A percentile compares a stretch with the other conserved stretches of the same genome.
These are phyloP conservation scores for Phytophthora boehmeriae DNA, from an alignment of 352 stramenopile genomes.

Conservation along the genomic window DNA sequence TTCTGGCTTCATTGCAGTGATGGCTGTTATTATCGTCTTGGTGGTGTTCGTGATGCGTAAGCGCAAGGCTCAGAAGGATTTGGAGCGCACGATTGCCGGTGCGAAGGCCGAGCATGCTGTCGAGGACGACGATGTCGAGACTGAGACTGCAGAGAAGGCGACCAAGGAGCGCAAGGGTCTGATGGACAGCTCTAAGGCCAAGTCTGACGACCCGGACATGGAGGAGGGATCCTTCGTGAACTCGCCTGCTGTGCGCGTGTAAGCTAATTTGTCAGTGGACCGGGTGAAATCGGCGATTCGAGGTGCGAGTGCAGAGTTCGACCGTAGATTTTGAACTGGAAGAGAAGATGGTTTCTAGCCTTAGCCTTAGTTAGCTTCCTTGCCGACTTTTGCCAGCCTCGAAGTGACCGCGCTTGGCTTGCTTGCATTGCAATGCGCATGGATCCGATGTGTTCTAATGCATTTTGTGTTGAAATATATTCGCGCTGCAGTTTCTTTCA, in stretches of 20 bases:
- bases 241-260: slow-evolving; percentile 79
- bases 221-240: slow-evolving; percentile 86
- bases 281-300: slow-evolving; percentile 32
- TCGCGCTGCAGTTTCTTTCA: slow-evolving; percentile 26
- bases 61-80: slow-evolving; percentile 78
- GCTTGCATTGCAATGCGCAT: slow-evolving; percentile 27
- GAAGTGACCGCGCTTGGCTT: slow-evolving; percentile 26
- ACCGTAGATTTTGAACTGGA: slow-evolving; percentile 45
- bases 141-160: slow-evolving; percentile 49
- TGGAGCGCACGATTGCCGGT: slow-evolving; percentile 82
- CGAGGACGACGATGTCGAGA: slow-evolving; percentile 66
- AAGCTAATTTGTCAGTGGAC: slow-evolving; percentile 40
- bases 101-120: slow-evolving; percentile 81
- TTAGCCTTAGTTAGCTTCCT: slow-evolving; percentile 35
- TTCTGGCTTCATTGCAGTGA: slow-evolving; percentile 59
- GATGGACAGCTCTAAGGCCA: slow-evolving; percentile 74
- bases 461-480: slow-evolving; percentile 53
- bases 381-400: slow-evolving; percentile 32
- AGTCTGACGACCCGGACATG: slow-evolving; percentile 62
- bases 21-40: slow-evolving; percentile 69
- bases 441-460: slow-evolving; percentile 41
- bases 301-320: slow-evolving; percentile 34
- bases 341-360: slow-evolving; percentile 25
- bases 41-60: slow-evolving; percentile 78
- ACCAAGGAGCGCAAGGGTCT: slow-evolving; percentile 74